Evolutionary conservation across 257 asterid genomes (phyloP), one percentile per base, ranked within the genome.

Genomic region (Linderniella brevidens): DNA sequence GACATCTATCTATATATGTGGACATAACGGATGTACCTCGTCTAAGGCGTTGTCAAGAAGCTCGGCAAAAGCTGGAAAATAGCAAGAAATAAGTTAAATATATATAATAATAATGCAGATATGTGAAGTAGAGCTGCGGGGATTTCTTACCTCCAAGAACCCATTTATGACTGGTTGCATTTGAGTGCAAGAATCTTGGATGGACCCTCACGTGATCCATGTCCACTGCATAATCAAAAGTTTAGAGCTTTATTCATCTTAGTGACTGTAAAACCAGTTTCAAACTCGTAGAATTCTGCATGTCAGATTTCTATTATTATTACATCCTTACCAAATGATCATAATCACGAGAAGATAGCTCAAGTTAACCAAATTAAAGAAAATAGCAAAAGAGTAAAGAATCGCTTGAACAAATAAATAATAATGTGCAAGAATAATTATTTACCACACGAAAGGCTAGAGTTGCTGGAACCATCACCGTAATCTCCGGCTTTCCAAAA

Each of bases 81-180:
- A 50, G 35, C 48, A 62, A 59, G 35, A 11, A 50, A 46, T 0
- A 8, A 13, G 17, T 6, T 48, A 13, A 11, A 47, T n/a, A 25
- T 6, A 25, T 25, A 25, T 25, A 25, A 25, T 25, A 25, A 25
- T 25, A 25, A 25, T 25, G 32, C 32, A 25, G 3, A 25, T 25
- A 25, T 25, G 32, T 6, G 32, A 25, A 25, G 32, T 25, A 25
- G 6, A 25, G 32, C 3, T n/a, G n/a, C n/a, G n/a, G n/a, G n/a
- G n/a, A n/a, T n/a, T n/a, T n/a, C n/a, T 25, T 6, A 25, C 94
- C 74, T 81, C 95, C 95, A 37, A 85, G 45, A 44, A 92, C 87
- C 95, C 95, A 85, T 62, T 78, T 85, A 62, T 80, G 93, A 66
- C 92, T 75, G 45, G 96, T 85, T 13, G 96, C 96, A 63, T 85